These are phyloP conservation scores for Lactarius sanguifluus DNA, from an alignment of 768 basidiomycete genomes.

Conservation along the genomic window DNA sequence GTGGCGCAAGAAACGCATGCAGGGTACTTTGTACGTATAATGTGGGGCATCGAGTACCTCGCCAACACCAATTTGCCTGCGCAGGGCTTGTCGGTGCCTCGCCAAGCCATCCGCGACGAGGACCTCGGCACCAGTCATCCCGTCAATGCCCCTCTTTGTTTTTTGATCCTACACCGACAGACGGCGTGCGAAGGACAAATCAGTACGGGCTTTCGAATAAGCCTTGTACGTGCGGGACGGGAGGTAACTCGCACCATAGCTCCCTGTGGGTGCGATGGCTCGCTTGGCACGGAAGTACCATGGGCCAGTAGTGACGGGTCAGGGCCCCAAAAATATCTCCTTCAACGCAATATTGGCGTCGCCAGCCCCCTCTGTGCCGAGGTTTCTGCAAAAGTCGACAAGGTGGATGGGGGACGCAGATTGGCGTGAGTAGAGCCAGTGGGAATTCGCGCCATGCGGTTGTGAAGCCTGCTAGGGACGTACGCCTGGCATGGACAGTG, in stretches of 20 bases:
- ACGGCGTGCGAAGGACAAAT: not conserved
- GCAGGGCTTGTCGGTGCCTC: conserved; percentile 54
- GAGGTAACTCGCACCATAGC: conserved; percentile 43
- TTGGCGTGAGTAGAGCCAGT: not conserved
- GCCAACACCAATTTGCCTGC: conserved; percentile 61
- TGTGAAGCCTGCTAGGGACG: conserved; percentile 62
- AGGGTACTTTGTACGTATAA: not conserved
- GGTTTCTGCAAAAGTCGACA: conserved; percentile 43
- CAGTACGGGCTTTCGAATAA: not conserved
- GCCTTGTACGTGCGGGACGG: not conserved
- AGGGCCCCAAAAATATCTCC: conserved; percentile 50
- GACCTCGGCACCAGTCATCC: conserved; percentile 56
- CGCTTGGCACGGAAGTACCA: conserved; percentile 60
- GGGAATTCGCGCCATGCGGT: conserved; percentile 48
- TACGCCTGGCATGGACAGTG: conserved; percentile 55
- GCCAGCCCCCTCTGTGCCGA: conserved; percentile 66
- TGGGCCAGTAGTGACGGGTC: conserved; percentile 57
- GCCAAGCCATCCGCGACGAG: conserved; percentile 58
- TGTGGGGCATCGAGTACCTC: conserved; percentile 40
- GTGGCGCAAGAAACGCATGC: not conserved
- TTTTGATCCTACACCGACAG: conserved; percentile 47
- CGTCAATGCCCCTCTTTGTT: conserved; percentile 52
- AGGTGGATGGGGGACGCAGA: not conserved
- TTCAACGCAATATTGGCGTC: conserved; percentile 61
- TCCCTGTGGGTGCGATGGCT: conserved; percentile 60